Conservation (phyloP, 805 yeast species). For the Candida tammaniensis region DNA sequence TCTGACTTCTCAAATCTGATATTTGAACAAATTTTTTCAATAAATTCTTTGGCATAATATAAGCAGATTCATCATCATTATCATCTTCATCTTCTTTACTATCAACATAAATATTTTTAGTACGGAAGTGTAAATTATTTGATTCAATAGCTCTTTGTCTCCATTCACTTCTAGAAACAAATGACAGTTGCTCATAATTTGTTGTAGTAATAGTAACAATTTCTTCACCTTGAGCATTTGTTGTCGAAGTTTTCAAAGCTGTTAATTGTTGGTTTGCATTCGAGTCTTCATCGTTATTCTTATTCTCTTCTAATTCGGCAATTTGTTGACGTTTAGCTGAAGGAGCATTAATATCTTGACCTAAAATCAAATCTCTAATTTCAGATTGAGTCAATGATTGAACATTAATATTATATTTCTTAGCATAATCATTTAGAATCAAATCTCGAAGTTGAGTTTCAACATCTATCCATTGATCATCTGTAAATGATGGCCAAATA, state of each 20-base stretch:
- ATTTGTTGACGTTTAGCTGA: conserved; percentile 82
- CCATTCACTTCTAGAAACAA: conserved; percentile 89
- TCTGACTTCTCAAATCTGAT: conserved; percentile 76
- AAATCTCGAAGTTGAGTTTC: conserved; percentile 87
- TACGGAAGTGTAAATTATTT: conserved; percentile 65
- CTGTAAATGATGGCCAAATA: conserved; percentile 87
- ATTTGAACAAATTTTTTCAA: conserved; percentile 74
- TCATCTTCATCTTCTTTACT: conserved; percentile 59
- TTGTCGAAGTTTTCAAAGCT: conserved; percentile 78
- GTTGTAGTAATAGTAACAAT: conserved; percentile 92
- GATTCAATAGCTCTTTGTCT: conserved; percentile 80
- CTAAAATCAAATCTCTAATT: conserved; percentile 88
- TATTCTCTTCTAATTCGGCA: conserved; percentile 60
- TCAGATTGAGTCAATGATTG: conserved; percentile 89
- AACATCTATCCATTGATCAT: conserved; percentile 89
- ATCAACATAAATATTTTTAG: conserved; percentile 68
- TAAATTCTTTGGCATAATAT: conserved; percentile 78
- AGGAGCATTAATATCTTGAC: conserved; percentile 91
- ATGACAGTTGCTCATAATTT: conserved; percentile 79
- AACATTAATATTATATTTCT: conserved; percentile 80
- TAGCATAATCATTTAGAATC: conserved; percentile 80
- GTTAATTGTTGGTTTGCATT: conserved; percentile 54
- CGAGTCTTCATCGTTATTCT: conserved; percentile 29
- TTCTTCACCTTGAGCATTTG: conserved; percentile 94
- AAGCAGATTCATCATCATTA: conserved; percentile 54